Evolutionary conservation across 495 filamentous ascomycete genomes (phyloP), one percentile per base, ranked within the genome.

Genomic region (Tuber calosporum): DNA sequence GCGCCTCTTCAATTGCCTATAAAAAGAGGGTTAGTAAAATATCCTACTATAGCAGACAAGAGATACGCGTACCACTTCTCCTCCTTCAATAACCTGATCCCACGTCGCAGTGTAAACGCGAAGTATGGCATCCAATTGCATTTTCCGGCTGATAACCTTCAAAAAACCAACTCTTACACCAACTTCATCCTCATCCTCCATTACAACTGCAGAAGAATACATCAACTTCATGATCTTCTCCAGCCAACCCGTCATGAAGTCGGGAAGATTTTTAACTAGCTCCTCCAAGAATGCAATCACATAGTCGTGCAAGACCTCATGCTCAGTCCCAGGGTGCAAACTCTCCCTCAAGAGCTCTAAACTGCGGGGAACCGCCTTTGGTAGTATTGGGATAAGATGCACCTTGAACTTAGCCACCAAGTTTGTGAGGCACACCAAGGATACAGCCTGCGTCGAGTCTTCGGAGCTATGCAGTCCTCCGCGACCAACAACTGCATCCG

Each of bases 321-420:
- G 86, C 66, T 85, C 83, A 66, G 83, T 83, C 20, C 85, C 86
- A 39, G 82, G 82, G 22, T 83, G 80, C 34, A 95, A 77, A 75
- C 88, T 91, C 53, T 86, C 80, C 45, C 87, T 85, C 69, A 97
- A 86, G 79, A 93, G 88, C 0, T 85, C 83, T 48, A 97, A 84
- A 2, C 90, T 88, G 74, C 86, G 89, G 8, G 88, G 88, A 43
- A 97, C 87, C 1, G 91, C 88, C 67, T 86, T 85, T 1, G 94
- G 93, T 15, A 97, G 83, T 0, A 97, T 85, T 0, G 94, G 91
- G 58, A 98, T 90, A 79, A 96, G 89, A 6, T 88, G 88, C 72
- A 96, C 90, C 48, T 90, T 89, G n/a, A 97, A 84, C 15, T 95
- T 92, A 71, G 95, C 92, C 2, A 94, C 89, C 81, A 95, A 89